Evolutionary conservation across 306 rosid genomes (phyloP).

Genomic region (Sicyos baderoa): DNA sequence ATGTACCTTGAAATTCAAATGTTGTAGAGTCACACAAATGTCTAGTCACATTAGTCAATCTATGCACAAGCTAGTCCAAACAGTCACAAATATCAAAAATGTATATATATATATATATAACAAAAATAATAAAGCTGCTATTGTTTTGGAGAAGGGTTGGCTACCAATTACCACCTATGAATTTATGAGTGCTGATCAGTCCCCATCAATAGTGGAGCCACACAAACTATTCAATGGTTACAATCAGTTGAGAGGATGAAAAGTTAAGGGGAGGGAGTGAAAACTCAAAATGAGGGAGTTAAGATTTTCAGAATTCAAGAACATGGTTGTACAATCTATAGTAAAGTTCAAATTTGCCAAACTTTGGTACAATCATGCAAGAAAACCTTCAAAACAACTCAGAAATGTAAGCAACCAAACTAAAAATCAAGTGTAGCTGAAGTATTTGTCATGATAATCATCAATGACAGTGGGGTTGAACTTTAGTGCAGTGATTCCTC

Average conservation of each 20-base stretch:
- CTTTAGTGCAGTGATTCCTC: conserved; percentile 12
- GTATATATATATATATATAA: too few species aligned
- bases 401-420: neutral
- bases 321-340: too few species aligned
- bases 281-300: neutral
- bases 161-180: neutral
- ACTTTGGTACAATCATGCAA: neutral
- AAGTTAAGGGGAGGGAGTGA: neutral
- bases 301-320: neutral
- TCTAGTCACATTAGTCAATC: too few species aligned
- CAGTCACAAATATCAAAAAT: too few species aligned
- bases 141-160: neutral
- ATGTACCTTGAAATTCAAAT: too few species aligned
- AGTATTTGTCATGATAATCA: neutral
- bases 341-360: neutral
- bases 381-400: neutral
- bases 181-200: conserved; percentile 15
- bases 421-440: neutral
- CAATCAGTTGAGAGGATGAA: conserved; percentile 2
- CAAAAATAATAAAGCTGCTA: neutral
- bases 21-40: too few species aligned
- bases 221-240: neutral
- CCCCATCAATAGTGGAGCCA: conserved; percentile 12
- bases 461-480: conserved; percentile 16
- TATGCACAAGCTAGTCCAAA: too few species aligned